Evolutionary conservation across 768 basidiomycete genomes (phyloP).

Genomic region (Termitomyces sp.): DNA sequence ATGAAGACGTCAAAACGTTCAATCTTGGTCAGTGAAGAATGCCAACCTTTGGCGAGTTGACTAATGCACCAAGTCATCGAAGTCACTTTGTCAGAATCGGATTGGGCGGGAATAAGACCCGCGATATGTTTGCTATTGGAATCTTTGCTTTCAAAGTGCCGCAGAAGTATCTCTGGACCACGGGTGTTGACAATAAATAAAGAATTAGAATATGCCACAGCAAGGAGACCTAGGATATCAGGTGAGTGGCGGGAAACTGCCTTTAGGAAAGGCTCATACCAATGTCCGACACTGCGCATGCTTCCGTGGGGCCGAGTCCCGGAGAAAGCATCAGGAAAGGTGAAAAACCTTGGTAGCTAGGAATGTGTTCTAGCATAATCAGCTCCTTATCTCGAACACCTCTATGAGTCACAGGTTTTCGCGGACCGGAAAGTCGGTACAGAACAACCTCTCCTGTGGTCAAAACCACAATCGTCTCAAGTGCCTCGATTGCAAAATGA

Average conservation of each 20-base stretch:
- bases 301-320: conserved; percentile 39
- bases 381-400: conserved; percentile 42
- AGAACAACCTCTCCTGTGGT: conserved; percentile 53
- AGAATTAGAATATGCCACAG: conserved; percentile 58
- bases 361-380: conserved; percentile 44
- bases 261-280: conserved; percentile 36
- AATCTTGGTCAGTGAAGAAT: neutral
- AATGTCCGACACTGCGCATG: conserved; percentile 64
- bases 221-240: conserved; percentile 58
- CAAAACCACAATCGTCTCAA: conserved; percentile 52
- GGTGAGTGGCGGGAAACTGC: neutral
- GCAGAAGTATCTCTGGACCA: conserved; percentile 61
- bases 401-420: conserved; percentile 11
- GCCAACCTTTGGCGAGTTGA: conserved; percentile 44
- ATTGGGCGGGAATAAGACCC: conserved; percentile 23
- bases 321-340: conserved; percentile 58
- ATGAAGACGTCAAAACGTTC: neutral
- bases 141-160: conserved; percentile 33
- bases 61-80: conserved; percentile 66
- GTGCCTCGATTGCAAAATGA: conserved; percentile 46
- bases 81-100: conserved; percentile 39
- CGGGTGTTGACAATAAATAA: conserved; percentile 70
- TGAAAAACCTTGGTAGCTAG: conserved; percentile 34
- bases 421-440: conserved; percentile 30
- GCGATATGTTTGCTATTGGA: conserved; percentile 33